Percentiles rank a stretch among this genome's conserved stretches.
These are phyloP conservation scores for Gypsophila paniculata DNA, from an alignment of 179 eudicot species.

Conservation along the genomic window DNA sequence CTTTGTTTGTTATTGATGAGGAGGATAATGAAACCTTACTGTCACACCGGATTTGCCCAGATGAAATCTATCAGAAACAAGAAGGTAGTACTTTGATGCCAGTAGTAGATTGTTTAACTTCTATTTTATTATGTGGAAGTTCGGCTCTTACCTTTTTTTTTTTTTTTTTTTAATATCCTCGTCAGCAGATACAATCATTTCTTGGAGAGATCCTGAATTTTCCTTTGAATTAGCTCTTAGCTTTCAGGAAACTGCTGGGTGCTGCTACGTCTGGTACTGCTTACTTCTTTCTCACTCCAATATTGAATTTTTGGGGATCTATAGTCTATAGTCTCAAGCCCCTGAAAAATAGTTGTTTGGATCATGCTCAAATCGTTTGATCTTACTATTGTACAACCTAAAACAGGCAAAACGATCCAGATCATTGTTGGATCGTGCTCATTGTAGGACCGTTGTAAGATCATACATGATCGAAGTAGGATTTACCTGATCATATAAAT, in stretches of 20 bases:
- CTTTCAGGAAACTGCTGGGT: slow-evolving; percentile 90
- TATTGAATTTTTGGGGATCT: slow-evolving; percentile 6
- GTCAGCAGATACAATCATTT: slow-evolving; percentile 80
- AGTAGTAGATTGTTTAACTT: background rate
- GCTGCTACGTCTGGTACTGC: slow-evolving; percentile 85
- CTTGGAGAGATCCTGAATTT: slow-evolving; percentile 93
- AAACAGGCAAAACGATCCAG: no score
- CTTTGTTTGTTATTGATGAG: slow-evolving; percentile 80
- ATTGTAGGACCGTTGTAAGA: no score
- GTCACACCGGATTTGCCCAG: slow-evolving; percentile 69
- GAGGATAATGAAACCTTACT: slow-evolving; percentile 86
- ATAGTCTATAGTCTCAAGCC: slow-evolving; percentile 8
- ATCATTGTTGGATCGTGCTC: no score
- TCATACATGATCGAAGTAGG: no score
- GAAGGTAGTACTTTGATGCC: slow-evolving; percentile 54
- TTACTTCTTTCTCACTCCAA: background rate
- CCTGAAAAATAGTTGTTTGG: background rate
- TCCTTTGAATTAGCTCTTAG: slow-evolving; percentile 92
- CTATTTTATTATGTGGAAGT: background rate
- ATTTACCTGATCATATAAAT: no score
- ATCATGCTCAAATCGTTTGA: no score
- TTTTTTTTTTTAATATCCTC: no score
- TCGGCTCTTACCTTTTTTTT: slow-evolving; percentile 8
- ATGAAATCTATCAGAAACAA: slow-evolving; percentile 88
- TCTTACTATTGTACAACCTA: no score